phyloP scores from a whole-genome alignment of 495 filamentous ascomycete species.

The Chaetomidium leptoderma region DNA sequence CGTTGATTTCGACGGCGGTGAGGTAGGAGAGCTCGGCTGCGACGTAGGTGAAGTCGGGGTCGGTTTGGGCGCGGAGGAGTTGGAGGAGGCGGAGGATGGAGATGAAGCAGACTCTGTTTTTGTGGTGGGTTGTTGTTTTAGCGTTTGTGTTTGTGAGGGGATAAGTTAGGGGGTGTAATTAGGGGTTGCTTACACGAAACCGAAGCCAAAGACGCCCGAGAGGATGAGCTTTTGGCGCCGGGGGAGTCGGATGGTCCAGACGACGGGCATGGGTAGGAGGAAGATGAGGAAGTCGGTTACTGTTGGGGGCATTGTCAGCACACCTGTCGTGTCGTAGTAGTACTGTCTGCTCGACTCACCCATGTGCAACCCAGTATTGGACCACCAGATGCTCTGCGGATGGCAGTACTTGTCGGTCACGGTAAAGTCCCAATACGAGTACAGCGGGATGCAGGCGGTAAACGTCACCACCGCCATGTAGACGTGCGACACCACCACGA shows the following conservation, averaged over 20 bases:
- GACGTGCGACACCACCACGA: constrained; percentile 24
- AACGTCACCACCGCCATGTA: constrained; percentile 30
- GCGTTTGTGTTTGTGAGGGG: not conserved
- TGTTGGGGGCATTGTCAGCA: not conserved
- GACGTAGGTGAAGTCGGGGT: constrained; percentile 29
- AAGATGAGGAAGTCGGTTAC: constrained; percentile 38
- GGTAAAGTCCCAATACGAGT: constrained; percentile 32
- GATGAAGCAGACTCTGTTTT: constrained; percentile 30
- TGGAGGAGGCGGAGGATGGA: constrained; percentile 33
- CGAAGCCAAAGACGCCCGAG: constrained; percentile 34
- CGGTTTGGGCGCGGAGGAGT: constrained; percentile 23
- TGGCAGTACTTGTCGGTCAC: constrained; percentile 26
- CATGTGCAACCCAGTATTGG: constrained; percentile 35
- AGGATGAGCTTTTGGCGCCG: constrained; percentile 33
- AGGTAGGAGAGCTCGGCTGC: constrained; percentile 36
- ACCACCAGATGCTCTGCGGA: constrained; percentile 31
- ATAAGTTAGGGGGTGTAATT: not conserved
- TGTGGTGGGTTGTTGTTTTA: not conserved
- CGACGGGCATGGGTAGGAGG: constrained; percentile 34
- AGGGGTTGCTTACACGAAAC: constrained; percentile 25
- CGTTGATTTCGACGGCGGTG: constrained; percentile 44
- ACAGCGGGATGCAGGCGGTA: constrained; percentile 29
- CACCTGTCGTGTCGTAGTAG: no score
- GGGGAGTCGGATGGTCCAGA: constrained; percentile 38
- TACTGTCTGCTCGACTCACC: constrained; percentile 5